Base-by-base conservation (phyloP, 192 early-diverging fungal genomes). In the Rhizoclosmatium globosum region DNA sequence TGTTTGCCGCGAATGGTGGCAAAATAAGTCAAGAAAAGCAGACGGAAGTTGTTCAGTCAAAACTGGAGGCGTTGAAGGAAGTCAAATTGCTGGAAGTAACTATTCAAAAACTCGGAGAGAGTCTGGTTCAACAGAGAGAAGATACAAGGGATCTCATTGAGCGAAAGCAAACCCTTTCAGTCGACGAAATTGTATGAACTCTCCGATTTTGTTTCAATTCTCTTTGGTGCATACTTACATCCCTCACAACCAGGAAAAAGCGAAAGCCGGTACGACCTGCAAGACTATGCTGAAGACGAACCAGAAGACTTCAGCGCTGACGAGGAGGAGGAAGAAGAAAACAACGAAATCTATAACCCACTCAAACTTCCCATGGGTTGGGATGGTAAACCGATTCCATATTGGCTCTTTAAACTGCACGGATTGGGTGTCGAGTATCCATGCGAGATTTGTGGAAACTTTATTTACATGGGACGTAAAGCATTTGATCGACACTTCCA, bases 301-400 rank as follows among this genome's bases (percentile, higher is more conserved):
- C 62, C 64, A 67, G 74, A 76, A 47, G 38, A 76, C 44, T 64
- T 66, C 50, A 48, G 43, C 47, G 90, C 92, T n/a, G 92, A 93
- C 23, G 91, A 91, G 61, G 83, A 91, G 3, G 94, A 93, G 45
- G 87, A 90, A 53, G 87, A 85, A 45, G 92, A 94, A 21, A 94
- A 95, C 45, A 95, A 95, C 66, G 94, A 96, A 79, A 92, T 96
- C 58, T 99, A 99, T 81, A 99, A 99, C 73, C 97, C 97, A 21
- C 88, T 98, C 17, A 99, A 98, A 70, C 81, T 99, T 60, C 96
- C 96, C 1, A 80, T 99, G 66, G 97, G 96, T 13, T 98, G 95
- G 95, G 97, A 99, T 81, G 97, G 96, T 47, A 99, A 99, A 82
- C 97, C 96, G 21, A 99, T 99, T 84, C 97, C 97, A 21, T 99